phyloP scores from a whole-genome alignment of 768 basidiomycete genomes.

The Pisolithus tinctorius region DNA sequence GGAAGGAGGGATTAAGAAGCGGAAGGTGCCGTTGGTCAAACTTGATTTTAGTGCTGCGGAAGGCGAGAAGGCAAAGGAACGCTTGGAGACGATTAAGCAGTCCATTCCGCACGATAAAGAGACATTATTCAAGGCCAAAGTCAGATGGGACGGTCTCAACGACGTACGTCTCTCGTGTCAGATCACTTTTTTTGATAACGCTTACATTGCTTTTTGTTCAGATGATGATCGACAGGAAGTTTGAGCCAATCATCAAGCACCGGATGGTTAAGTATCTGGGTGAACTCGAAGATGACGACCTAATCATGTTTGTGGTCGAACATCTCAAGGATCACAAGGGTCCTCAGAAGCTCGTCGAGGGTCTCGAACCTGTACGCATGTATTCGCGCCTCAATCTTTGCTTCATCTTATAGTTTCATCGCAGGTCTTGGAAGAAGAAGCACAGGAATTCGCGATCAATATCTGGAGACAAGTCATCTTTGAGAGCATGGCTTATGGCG shows the following conservation, averaged over 20 bases:
- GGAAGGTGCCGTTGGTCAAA: constrained; percentile 82
- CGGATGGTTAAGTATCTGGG: constrained; percentile 85
- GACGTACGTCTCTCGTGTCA: constrained; percentile 50
- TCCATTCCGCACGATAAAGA: constrained; percentile 76
- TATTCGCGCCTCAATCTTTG: too few relatives aligned
- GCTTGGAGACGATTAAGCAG: constrained; percentile 68
- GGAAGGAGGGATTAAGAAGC: constrained; percentile 69
- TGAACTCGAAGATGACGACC: constrained; percentile 88
- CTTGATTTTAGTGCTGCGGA: constrained; percentile 86
- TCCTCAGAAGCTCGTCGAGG: constrained; percentile 71
- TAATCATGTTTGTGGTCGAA: constrained; percentile 90
- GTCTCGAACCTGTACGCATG: too few relatives aligned
- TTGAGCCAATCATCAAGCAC: constrained; percentile 77
- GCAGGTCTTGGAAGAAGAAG: too few relatives aligned
- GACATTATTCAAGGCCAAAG: constrained; percentile 72
- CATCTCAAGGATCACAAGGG: constrained; percentile 88
- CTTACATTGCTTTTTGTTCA: constrained; percentile 26
- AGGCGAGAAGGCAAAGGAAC: constrained; percentile 71
- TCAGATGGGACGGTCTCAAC: constrained; percentile 86
- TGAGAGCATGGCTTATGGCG: too few relatives aligned
- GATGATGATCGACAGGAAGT: constrained; percentile 77
- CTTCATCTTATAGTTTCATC: too few relatives aligned
- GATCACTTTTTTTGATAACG: constrained; percentile 4
- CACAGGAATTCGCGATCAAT: too few relatives aligned
- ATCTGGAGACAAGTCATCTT: too few relatives aligned